Evolutionary conservation across 148 eudicot species (phyloP), one percentile per base, ranked within the genome.

Genomic region (Rhododendron molle): DNA sequence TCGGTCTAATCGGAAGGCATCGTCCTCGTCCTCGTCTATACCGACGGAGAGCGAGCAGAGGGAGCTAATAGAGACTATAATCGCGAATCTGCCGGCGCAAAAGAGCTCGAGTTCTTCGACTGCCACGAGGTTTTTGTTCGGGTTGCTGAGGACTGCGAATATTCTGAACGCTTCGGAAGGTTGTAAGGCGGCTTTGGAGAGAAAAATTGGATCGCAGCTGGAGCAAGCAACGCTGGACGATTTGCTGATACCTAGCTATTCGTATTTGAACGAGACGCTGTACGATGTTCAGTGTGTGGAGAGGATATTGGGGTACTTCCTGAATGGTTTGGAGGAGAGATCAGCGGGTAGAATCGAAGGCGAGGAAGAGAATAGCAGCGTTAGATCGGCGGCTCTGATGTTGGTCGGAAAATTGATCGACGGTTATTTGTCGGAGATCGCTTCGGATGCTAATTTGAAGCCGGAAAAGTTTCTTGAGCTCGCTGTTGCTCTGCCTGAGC

Each of bases 281-380:
- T 97, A 97, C 83, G 98, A 97, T 86, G 94, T 95, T 15, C 96
- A 94, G 56, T 97, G 99, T 82, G 89, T 95, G 69, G 93, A 97
- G 89, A 92, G 99, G 89, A 94, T 97, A 67, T 84, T 97, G 65
- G 85, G 89, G 11, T 89, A 86, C 78, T 97, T 92, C 89, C 88
- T 97, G 43, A 88, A 89, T 40, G 83, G 86, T 11, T 87, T 88
- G 44, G 90, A 87, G 21, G 92, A 86, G 76, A 88, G 85, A 83
- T 81, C 92, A 11, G 81, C 81, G 20, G 83, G 77, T 14, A 76
- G 83, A 77, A 89, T 87, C 15, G 93, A 90, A 49, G 89, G 83
- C 16, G 92, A 80, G 0, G 90, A 85, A 30, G 93, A 87, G 60
- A 84, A 85, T 58, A 85, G 85, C 65, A 84, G 87, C 46, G 82